phyloP scores from a whole-genome alignment of 148 eudicot genomes.

The Heliamphora exappendiculata region DNA sequence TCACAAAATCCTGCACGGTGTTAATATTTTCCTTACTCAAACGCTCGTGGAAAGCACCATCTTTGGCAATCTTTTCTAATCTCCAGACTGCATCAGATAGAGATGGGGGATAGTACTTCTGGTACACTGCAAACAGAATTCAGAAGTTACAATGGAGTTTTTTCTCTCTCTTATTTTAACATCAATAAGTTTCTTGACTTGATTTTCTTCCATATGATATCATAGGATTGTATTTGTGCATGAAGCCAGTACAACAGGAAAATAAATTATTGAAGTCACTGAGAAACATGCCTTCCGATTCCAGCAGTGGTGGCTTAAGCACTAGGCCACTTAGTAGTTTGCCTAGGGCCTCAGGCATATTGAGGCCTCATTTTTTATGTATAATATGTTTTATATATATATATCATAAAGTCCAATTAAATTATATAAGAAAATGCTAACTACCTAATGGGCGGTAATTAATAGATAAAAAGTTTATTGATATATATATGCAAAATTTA shows the following conservation, averaged over 20 bases:
- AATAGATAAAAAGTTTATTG: no score
- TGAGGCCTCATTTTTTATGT: no score
- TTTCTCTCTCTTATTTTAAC: neutral
- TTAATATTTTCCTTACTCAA: constrained; percentile 31
- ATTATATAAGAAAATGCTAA: no score
- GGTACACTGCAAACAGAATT: constrained; percentile 32
- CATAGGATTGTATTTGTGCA: neutral
- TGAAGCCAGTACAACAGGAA: neutral
- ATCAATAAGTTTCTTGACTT: neutral
- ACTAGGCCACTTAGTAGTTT: no score
- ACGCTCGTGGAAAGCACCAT: constrained; percentile 46
- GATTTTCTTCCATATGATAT: neutral
- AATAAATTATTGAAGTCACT: neutral
- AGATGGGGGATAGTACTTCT: constrained; percentile 53
- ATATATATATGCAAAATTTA: no score
- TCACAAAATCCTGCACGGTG: constrained; percentile 45
- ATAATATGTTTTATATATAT: no score
- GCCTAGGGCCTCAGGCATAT: no score
- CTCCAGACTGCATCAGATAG: constrained; percentile 49
- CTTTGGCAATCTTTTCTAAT: constrained; percentile 49
- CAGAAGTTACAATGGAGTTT: neutral
- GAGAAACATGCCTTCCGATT: neutral
- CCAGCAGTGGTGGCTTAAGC: no score
- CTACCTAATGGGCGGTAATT: no score
- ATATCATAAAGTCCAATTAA: no score